Evolutionary conservation across 139 green algal genomes (phyloP).

Genomic region (Coccomyxa sp.): DNA sequence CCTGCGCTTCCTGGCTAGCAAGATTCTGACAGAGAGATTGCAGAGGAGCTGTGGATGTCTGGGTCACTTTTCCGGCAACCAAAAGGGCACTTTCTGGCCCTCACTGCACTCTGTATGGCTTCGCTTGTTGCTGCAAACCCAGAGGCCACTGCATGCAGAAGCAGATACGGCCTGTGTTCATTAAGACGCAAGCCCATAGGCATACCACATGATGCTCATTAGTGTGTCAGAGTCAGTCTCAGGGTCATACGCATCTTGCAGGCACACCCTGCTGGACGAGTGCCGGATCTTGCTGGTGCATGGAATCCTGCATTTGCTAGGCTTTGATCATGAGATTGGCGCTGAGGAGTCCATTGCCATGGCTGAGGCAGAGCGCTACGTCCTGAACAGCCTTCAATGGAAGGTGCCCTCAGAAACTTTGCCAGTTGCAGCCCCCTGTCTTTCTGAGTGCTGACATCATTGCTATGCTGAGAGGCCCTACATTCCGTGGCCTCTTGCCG

Average conservation of each 20-base stretch:
- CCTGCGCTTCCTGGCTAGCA: no score
- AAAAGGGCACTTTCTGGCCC: no score
- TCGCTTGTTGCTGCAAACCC: neutral
- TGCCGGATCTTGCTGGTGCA: constrained; percentile 90
- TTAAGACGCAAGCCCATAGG: neutral
- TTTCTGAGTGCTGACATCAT: no score
- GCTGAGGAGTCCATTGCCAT: constrained; percentile 55
- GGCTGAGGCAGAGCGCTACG: constrained; percentile 57
- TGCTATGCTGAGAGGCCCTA: no score
- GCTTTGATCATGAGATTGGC: constrained; percentile 87
- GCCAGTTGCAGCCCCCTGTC: no score
- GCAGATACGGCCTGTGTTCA: neutral
- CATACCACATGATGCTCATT: neutral
- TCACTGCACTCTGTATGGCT: no score
- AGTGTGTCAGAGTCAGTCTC: neutral
- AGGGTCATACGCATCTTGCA: constrained; percentile 15
- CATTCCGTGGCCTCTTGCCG: no score
- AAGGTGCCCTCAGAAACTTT: constrained; percentile 11
- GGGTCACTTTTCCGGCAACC: no score
- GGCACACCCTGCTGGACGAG: constrained; percentile 66
- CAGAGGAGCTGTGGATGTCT: no score
- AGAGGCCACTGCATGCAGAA: neutral
- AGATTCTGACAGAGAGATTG: no score
- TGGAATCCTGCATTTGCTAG: constrained; percentile 88
- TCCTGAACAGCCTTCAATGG: constrained; percentile 73